Base-by-base conservation (phyloP, 2,329 filamentous ascomycete genomes). In the Diaporthe sp. region DNA sequence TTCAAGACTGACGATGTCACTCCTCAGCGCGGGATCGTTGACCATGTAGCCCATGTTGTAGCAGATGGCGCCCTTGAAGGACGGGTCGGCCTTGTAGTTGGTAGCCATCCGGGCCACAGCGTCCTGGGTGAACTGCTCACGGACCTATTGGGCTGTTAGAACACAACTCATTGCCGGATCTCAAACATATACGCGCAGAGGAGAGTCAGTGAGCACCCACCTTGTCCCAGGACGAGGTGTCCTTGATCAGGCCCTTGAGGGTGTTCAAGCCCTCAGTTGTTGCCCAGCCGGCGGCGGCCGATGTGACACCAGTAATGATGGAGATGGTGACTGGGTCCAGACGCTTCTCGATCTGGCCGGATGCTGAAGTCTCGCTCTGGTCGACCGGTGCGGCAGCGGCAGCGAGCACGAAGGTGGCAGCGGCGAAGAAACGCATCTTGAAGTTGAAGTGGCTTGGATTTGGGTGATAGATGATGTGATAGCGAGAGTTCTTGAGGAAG, bases 1-100 rank as follows among this genome's bases (percentile, higher is more conserved):
- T 37, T 68, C 62, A n/a, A 68, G 62, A 22, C 62, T 68, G 62
- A 68, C 62, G 28, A 68, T 68, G 44, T 68, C 44, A n/a, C 62
- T 68, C 31, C 62, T 37, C 22, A n/a, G 10, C 12, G 62, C 62
- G 13, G 62, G 44, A 22, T 68, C 62, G 13, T 68, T 68, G 13
- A 68, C 62, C 62, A 68, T 37, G 31, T 68, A 68, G 31, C 62
- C 62, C 44, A 25, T 22, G 31, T 68, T 68, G 62, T 37, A 51
- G 46, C 62, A 68, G 9, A 68, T 3, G 12, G 62, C 62, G 62
- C 62, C 62, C 46, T 68, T 53, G 62, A 68, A 53, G n/a, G 62
- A 39, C 31, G 44, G 44, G 22, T 68, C 62, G 46, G 62, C 44
- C 44, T 53, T 53, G 62, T 68, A 68, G 62, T 68, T 68, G 28